Base-by-base conservation (phyloP, 345 rosid genomes). In the Acer negundo region DNA sequence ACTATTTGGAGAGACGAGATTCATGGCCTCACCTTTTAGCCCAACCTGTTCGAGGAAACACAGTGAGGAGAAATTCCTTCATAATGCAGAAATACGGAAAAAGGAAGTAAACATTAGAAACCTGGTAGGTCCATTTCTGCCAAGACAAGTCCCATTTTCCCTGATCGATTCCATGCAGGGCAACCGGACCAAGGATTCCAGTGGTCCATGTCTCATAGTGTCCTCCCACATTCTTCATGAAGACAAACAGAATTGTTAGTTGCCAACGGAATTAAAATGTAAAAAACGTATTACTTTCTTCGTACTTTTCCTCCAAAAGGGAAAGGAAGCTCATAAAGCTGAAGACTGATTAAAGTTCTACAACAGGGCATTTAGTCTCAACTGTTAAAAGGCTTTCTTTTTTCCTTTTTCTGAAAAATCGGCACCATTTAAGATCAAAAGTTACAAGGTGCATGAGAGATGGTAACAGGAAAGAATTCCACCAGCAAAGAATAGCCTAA, bases 121-220 rank as follows among this genome's bases (percentile, higher is more conserved):
- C 98, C 97, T 94, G 98, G 68, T 97, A 97, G 31, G 98, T 97
- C 98, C 99, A 97, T 69, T 91, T 93, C 78, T 93, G 94, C 97
- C 97, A 87, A 72, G 99, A 90, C 70, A 97, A 81, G 83, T 94
- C 98, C 89, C 85, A 81, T 85, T 94, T 94, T 71, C 97, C 99
- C 79, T 89, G 92, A 75, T 88, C 87, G 77, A 93, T 92, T 49
- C 99, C 98, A 62, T 89, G 97, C 66, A 97, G 78, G 79, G 94
- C 99, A 62, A 97, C 99, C 10, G 99, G 97, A 63, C 98, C 98
- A 4, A 90, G 89, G 88, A 96, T 92, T 78, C 98, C 99, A 0
- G 97, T 94, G 76, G 86, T 90, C 98, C 98, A 94, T 58, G 94
- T 81, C 92, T 97, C 99, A 12, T 82, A 97, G 76, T 94, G 99